Conservation (phyloP, 2,329 filamentous ascomycete genomes). For the Eutypa lata region DNA sequence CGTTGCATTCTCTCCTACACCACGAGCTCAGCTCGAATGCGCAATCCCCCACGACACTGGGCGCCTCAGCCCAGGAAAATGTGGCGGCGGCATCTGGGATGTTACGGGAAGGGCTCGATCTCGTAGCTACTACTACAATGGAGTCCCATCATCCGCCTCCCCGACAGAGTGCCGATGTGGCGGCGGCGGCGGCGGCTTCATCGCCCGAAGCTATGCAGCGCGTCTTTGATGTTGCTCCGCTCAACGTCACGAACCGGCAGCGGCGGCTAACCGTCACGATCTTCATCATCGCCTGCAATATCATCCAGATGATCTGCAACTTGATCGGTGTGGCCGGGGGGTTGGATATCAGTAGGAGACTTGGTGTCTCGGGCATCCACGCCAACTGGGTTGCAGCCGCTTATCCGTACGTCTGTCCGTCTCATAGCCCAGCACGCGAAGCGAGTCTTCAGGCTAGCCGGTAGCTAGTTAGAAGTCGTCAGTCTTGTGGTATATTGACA, state of each 20-base stretch:
- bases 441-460: no score
- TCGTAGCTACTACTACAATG: no score
- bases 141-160: neutral
- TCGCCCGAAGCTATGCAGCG: constrained; percentile 10
- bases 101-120: neutral
- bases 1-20: constrained; percentile 8
- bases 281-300: constrained; percentile 10
- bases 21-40: constrained; percentile 2
- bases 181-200: neutral
- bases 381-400: constrained; percentile 39
- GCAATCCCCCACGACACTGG: neutral
- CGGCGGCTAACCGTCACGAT: constrained; percentile 10
- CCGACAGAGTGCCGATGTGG: neutral
- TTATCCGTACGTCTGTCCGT: constrained; percentile 28
- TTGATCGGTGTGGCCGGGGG: constrained; percentile 28
- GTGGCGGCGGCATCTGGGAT: neutral
- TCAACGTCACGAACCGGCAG: constrained; percentile 11
- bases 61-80: neutral
- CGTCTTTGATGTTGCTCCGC: constrained; percentile 14
- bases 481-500: neutral
- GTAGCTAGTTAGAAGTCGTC: no score
- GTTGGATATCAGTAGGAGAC: constrained; percentile 21
- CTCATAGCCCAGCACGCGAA: no score
- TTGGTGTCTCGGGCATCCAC: constrained; percentile 28
- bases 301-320: constrained; percentile 28